These are phyloP conservation scores for Clausena lansium DNA, from an alignment of 345 rosid species.

Conservation along the genomic window DNA sequence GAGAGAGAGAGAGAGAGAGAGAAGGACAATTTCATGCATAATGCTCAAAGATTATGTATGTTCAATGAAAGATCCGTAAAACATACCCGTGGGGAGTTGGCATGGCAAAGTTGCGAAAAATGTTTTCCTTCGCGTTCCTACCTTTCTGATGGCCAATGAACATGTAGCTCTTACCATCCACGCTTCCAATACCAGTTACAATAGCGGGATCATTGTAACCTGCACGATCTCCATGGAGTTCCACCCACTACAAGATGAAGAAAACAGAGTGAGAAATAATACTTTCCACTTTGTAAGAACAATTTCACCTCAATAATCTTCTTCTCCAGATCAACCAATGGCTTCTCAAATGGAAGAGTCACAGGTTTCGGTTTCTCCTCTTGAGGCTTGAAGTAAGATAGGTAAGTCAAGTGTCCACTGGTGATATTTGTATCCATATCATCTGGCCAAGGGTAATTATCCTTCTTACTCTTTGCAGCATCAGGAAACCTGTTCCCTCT, in stretches of 20 bases:
- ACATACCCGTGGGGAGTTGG: conserved; percentile 22
- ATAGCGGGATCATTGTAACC: conserved; percentile 16
- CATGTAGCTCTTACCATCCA: conserved; percentile 14
- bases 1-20: too few species aligned
- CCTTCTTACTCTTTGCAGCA: conserved; percentile 17
- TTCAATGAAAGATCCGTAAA: neutral
- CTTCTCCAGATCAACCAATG: conserved; percentile 32
- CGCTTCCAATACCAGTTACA: conserved; percentile 15
- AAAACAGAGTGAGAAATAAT: neutral
- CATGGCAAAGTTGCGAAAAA: conserved; percentile 16
- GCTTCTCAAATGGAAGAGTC: conserved; percentile 32
- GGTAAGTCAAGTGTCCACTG: conserved; percentile 5
- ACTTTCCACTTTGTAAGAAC: neutral
- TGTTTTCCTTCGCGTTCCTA: conserved; percentile 20
- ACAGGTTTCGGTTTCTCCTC: conserved; percentile 29
- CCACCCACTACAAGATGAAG: conserved; percentile 9
- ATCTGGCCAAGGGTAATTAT: conserved; percentile 29
- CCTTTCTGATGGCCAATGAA: conserved; percentile 21
- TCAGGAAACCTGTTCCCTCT: conserved; percentile 11
- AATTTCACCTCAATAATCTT: conserved; percentile 25
- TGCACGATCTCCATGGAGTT: conserved; percentile 21
- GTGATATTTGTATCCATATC: conserved; percentile 22
- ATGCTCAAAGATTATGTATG: neutral
- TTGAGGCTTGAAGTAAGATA: conserved; percentile 30
- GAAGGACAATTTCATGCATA: neutral